Evolutionary conservation across 306 rosid species (phyloP).

Genomic region (Fragaria vesca): DNA sequence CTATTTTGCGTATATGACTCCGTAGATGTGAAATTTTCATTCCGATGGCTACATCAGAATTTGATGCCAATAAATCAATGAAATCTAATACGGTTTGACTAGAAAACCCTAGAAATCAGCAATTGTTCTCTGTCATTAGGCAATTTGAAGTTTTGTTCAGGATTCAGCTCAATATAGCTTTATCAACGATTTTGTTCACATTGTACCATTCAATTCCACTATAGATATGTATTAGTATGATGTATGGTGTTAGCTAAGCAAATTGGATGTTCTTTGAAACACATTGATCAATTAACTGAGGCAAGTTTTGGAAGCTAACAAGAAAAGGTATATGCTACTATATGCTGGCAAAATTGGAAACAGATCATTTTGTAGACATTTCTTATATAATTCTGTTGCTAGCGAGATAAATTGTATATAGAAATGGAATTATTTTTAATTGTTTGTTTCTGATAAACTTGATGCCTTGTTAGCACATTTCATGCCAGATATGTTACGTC

Average conservation of each 20-base stretch:
- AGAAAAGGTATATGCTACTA: neutral
- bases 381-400: too few species aligned
- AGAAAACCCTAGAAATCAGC: constrained; percentile 17
- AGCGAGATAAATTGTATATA: neutral
- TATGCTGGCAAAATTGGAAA: neutral
- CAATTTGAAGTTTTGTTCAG: neutral
- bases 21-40: neutral
- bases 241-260: neutral
- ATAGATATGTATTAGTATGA: neutral
- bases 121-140: neutral
- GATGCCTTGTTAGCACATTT: neutral
- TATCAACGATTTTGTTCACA: neutral
- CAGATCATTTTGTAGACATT: neutral
- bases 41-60: neutral
- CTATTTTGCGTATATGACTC: too few species aligned
- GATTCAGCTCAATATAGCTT: neutral
- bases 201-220: neutral
- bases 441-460: neutral
- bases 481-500: neutral
- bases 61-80: neutral
- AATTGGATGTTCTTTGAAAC: neutral
- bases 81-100: constrained; percentile 2
- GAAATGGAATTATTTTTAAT: neutral
- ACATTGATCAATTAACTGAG: neutral
- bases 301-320: neutral